phyloP scores from a whole-genome alignment of 306 rosid species.

The Medicago lupulina region DNA sequence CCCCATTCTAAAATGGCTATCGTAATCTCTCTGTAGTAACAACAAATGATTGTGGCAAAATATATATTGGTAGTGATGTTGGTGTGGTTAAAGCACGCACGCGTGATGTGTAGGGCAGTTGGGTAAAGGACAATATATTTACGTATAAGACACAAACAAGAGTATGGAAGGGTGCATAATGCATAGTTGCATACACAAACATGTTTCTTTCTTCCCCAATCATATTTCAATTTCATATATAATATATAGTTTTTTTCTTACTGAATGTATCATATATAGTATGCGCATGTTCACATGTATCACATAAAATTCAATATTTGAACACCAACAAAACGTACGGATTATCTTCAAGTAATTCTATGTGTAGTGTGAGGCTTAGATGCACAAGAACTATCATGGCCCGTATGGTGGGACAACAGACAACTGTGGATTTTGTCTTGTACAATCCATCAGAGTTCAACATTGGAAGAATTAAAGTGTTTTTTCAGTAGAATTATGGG shows the following conservation, averaged over 20 bases:
- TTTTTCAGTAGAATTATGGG: conserved; percentile 39
- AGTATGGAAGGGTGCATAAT: background rate
- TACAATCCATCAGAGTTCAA: conserved; percentile 13
- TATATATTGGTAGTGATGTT: background rate
- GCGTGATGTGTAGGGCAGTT: conserved; percentile 9
- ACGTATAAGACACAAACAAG: background rate
- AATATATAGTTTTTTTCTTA: too few relatives aligned
- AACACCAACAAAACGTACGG: background rate
- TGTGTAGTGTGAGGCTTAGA: background rate
- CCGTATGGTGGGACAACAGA: conserved; percentile 34
- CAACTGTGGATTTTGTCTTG: background rate
- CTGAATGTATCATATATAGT: too few relatives aligned
- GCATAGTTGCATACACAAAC: background rate
- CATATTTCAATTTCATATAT: too few relatives aligned
- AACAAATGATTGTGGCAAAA: background rate
- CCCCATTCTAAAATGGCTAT: background rate
- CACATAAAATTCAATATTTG: conserved; percentile 2
- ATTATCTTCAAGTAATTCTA: background rate
- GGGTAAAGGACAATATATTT: background rate
- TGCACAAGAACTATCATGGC: conserved; percentile 13
- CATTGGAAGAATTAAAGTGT: conserved; percentile 9
- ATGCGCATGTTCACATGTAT: too few relatives aligned
- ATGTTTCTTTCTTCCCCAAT: conserved; percentile 12
- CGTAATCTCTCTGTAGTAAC: background rate
- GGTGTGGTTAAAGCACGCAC: background rate